These are phyloP conservation scores for Cyclocybe aegerita DNA, from an alignment of 768 basidiomycete species.

Conservation along the genomic window DNA sequence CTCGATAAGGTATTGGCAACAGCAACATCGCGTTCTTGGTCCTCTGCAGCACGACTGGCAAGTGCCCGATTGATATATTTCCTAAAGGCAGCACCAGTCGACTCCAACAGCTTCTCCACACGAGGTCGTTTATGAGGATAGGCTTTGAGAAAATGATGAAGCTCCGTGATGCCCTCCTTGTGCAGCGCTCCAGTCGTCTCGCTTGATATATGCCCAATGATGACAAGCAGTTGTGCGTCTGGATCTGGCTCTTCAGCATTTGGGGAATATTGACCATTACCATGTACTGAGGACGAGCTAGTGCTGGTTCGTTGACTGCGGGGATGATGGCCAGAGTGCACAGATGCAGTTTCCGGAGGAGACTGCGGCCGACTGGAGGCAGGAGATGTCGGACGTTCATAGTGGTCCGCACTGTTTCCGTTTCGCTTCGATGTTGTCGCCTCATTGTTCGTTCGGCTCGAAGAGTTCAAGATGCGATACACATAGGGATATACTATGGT, in stretches of 20 bases:
- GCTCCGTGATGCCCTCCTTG: conserved; percentile 91
- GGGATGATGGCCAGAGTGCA: conserved; percentile 53
- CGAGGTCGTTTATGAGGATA: conserved; percentile 81
- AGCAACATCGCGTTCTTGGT: conserved; percentile 74
- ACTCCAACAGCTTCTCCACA: conserved; percentile 86
- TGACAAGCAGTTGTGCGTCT: conserved; percentile 76
- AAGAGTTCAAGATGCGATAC: conserved; percentile 79
- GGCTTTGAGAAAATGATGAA: conserved; percentile 91
- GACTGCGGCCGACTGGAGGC: conserved; percentile 71
- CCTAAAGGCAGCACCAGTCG: conserved; percentile 86
- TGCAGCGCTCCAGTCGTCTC: conserved; percentile 87
- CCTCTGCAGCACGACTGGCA: conserved; percentile 85
- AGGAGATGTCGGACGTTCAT: conserved; percentile 51
- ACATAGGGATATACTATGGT: conserved; percentile 96
- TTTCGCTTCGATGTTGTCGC: conserved; percentile 25
- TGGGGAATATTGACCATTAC: conserved; percentile 48
- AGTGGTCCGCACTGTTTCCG: conserved; percentile 36
- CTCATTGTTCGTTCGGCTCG: conserved; percentile 40
- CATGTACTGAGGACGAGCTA: conserved; percentile 63
- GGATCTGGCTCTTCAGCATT: conserved; percentile 83
- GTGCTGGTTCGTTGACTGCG: conserved; percentile 69
- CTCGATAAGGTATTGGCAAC: conserved; percentile 85
- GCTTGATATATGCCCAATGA: conserved; percentile 85
- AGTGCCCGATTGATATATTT: conserved; percentile 90
- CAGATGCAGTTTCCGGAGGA: conserved; percentile 58